phyloP scores from a whole-genome alignment of 352 stramenopile genomes.

The Globisporangium irregulare region DNA sequence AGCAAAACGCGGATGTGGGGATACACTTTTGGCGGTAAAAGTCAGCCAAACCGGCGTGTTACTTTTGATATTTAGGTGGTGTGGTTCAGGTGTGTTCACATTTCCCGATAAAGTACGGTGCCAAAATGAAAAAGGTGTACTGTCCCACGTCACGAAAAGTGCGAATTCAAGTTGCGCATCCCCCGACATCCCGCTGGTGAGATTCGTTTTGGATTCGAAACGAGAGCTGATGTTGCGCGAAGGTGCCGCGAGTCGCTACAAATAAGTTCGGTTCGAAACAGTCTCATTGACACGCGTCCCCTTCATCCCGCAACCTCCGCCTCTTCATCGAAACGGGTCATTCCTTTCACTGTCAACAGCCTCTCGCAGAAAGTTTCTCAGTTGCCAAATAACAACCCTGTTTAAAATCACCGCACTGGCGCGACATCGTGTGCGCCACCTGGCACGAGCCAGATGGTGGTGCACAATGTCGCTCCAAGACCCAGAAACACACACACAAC shows the following conservation, averaged over 20 bases:
- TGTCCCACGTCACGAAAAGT: background rate
- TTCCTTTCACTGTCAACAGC: background rate
- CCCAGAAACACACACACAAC: background rate
- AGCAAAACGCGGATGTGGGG: background rate
- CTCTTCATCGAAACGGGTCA: background rate
- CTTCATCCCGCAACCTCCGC: background rate
- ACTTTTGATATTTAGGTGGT: background rate
- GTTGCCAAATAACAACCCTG: background rate
- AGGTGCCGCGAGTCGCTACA: background rate
- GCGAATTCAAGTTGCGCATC: background rate
- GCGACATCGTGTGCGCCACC: slow-evolving; percentile 6
- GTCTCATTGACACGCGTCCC: slow-evolving; percentile 11
- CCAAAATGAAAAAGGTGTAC: background rate
- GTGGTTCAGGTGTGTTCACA: background rate
- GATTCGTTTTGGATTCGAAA: slow-evolving; percentile 9
- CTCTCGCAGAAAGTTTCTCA: background rate
- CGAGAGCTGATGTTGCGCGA: background rate
- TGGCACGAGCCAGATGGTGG: background rate
- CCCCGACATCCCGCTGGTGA: background rate
- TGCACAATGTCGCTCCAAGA: background rate
- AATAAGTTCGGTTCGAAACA: slow-evolving; percentile 16
- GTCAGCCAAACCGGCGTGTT: background rate
- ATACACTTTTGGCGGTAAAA: background rate
- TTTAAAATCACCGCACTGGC: background rate
- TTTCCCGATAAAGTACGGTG: background rate